Conservation (phyloP, 148 eudicot genomes). For the Nyssa sinensis region DNA sequence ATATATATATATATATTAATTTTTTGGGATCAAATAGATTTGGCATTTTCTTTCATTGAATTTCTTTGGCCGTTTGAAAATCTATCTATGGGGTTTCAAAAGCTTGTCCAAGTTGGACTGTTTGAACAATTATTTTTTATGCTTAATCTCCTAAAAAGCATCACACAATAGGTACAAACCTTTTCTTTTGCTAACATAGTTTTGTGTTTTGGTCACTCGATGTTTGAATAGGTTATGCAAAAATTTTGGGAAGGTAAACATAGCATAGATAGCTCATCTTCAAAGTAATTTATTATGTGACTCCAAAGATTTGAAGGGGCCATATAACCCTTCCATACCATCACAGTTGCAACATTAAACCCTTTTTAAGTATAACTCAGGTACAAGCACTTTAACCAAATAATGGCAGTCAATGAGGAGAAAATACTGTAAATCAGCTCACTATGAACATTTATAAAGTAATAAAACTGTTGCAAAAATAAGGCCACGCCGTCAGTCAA, state of each 20-base stretch:
- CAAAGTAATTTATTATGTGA: neutral
- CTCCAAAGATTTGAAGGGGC: neutral
- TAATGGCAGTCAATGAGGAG: neutral
- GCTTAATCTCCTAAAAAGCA: neutral
- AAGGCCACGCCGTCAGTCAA: no score
- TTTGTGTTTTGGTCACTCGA: neutral
- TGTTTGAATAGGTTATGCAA: neutral
- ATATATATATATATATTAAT: no score
- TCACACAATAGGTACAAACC: neutral
- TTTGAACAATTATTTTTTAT: neutral
- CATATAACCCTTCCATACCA: neutral
- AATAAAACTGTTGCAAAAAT: no score
- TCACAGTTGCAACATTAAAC: neutral
- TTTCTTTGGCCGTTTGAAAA: neutral
- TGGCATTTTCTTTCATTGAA: neutral
- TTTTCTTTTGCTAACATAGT: neutral
- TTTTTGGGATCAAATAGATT: neutral
- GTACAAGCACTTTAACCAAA: slow-evolving; percentile 3
- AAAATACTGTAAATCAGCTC: no score
- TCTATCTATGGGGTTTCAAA: neutral
- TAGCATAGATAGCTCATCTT: neutral
- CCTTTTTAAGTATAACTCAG: neutral
- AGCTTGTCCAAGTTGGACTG: neutral
- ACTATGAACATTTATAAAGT: neutral
- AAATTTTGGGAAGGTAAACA: neutral